Base-by-base conservation (phyloP, 1,284 basidiomycete genomes). In the Ustilago loliicola region DNA sequence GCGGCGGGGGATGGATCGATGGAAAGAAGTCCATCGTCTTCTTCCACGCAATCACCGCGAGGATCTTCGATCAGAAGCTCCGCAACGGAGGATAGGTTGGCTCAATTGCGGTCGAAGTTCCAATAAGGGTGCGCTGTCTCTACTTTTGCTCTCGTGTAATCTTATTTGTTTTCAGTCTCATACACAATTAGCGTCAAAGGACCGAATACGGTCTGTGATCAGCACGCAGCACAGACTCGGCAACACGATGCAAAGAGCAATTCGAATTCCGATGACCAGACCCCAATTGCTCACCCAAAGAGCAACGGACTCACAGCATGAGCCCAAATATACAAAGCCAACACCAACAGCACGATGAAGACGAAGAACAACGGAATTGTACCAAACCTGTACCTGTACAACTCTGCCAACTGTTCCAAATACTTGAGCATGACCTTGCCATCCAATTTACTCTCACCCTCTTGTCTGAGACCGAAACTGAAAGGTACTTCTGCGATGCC, bases 31-130 rank as follows among this genome's bases (percentile, higher is more conserved):
- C 69, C 68, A 4, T 61, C 64, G 1, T 63, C 52, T n/a, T 77
- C 72, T 11, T 38, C 65, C 7, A 68, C 70, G 0, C 61, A 76
- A 23, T 68, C 72, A 6, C 68, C 76, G 8, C 38, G 66, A 30
- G 54, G 55, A 1, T 62, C 62, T 1, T 66, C 62, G 27, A 59
- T 63, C 27, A 25, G 69, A 2, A 67, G 61, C 27, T 62, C 66
- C 21, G 77, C 77, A 0, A 70, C 70, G 6, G 83, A 85, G 17
- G 82, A 83, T 48, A 66, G 83, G 25, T 62, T 85, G 15, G 83
- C 83, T 0, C 79, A 83, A 56, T 61, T 85, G 47, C 57, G 82
- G 50, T 80, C 81, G 25, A 83, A 83, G 65, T 85, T 85, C 48
- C 66, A 54, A 11, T 66, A 68, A 25, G 21, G 32, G 13, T 21